A percentile compares a stretch with the other conserved stretches of the same genome.
phyloP scores from a whole-genome alignment of 192 early-diverging fungal species.

The Rhizophagus sp. region DNA sequence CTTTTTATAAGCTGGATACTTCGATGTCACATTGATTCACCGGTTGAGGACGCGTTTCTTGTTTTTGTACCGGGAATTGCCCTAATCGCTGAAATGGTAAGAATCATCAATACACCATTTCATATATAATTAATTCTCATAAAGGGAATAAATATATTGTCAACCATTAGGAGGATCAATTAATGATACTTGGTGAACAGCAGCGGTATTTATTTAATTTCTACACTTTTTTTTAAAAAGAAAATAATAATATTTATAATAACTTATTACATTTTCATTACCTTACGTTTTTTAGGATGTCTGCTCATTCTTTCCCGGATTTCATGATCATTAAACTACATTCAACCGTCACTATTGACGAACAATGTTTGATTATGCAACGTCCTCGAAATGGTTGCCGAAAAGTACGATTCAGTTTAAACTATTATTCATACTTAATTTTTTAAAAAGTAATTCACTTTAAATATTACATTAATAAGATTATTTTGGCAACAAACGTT shows the following conservation, averaged over 20 bases:
- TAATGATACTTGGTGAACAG: conserved; percentile 9
- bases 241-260: no score
- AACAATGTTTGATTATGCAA: conserved; percentile 33
- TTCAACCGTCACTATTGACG: conserved; percentile 36
- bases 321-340: conserved; percentile 36
- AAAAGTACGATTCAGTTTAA: conserved; percentile 19
- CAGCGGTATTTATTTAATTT: conserved; percentile 9
- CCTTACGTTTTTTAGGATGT: neutral
- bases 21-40: conserved; percentile 22
- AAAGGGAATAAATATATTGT: neutral
- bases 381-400: conserved; percentile 24
- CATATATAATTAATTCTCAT: neutral
- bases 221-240: no score
- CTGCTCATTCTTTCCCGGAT: neutral
- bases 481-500: conserved; percentile 39
- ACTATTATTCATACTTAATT: neutral
- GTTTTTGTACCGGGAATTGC: conserved; percentile 39
- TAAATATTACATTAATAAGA: conserved; percentile 16
- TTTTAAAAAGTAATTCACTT: conserved; percentile 2
- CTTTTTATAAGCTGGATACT: conserved; percentile 32
- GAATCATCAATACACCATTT: no score
- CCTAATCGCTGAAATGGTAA: conserved; percentile 33
- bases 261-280: no score
- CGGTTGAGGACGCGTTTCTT: conserved; percentile 27
- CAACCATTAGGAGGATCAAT: conserved; percentile 28